Evolutionary conservation across 106 monocot genomes (phyloP), one percentile per base, ranked within the genome.

Genomic region (Acorus gramineus): DNA sequence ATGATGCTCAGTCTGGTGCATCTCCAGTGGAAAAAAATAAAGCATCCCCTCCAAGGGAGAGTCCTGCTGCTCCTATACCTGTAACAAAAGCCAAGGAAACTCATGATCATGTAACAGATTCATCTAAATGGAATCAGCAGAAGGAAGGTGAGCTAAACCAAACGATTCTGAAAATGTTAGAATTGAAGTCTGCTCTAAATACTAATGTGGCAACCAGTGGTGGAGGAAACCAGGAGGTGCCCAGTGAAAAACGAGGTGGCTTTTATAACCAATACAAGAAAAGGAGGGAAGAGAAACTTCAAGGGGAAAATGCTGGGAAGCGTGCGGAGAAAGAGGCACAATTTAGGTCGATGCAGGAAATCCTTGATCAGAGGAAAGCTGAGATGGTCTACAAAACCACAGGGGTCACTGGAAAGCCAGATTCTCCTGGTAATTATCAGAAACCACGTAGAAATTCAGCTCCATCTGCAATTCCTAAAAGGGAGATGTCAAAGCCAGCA

Each of bases 121-220:
- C 95, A 64, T 79, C 88, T 64, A 91, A 92, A 74, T 91, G 91
- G 96, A 88, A 69, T 75, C 74, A 79, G 44, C 80, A 84, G 66
- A 88, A 88, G 53, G 96, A 98, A 69, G 88, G 77, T 52, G 96
- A 98, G 61, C 73, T 98, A 50, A 85, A 96, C 61, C 77, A 92
- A 52, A 81, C 88, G 85, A 56, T 90, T 47, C 76, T 79, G 75
- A 91, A 88, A 52, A 83, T 91, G 76, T 83, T 86, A 85, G 79
- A 83, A 59, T 81, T 42, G 53, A 85, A 81, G 66, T 68, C 85
- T 60, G 77, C 75, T 48, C 90, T 79, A 55, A 59, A 71, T 50
- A 49, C 42, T 55, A 63, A 46, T 61, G 7, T 51, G 4, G 44
- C 56, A 48, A 4, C 72, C 62, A 49, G 58, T 42, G 14, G 46